Conservation (phyloP, 2,329 filamentous ascomycete species). For the Blumeriella jaapii region DNA sequence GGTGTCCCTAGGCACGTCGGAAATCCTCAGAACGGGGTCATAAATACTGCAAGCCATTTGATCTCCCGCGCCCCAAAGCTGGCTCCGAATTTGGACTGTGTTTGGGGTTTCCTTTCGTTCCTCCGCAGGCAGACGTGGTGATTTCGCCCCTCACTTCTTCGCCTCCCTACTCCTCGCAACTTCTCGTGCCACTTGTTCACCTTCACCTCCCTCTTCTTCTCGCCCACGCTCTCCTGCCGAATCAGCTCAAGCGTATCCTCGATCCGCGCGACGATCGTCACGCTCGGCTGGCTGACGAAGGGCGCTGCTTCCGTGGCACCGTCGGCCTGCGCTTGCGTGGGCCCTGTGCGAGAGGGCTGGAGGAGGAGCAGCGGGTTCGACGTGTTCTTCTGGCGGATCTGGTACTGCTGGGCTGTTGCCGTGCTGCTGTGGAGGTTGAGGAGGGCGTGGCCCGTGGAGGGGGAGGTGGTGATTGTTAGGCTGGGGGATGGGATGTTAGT, state of each 20-base stretch:
- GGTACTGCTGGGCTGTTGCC: conserved; percentile 42
- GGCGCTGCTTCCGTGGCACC: conserved; percentile 16
- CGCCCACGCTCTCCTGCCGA: conserved; percentile 29
- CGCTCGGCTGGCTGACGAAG: conserved; percentile 27
- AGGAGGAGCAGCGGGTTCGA: conserved; percentile 54
- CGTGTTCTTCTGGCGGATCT: conserved; percentile 53
- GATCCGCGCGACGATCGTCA: conserved; percentile 42
- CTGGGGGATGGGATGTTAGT: conserved; percentile 5
- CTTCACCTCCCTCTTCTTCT: conserved; percentile 20
- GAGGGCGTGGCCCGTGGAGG: conserved; percentile 34
- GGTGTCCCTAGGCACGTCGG: no score
- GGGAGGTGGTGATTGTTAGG: conserved; percentile 29
- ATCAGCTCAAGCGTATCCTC: conserved; percentile 53
- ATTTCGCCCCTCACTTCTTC: conserved; percentile 15
- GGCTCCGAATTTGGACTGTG: no score
- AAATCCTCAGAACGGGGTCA: no score
- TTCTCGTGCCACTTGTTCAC: conserved; percentile 48
- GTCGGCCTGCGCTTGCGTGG: conserved; percentile 14
- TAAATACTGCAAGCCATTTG: no score
- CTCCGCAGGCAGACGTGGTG: no score
- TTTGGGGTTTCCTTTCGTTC: no score
- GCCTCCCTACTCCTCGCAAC: conserved; percentile 29
- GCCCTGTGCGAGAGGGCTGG: conserved; percentile 24
- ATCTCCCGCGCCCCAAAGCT: no score
- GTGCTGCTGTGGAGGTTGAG: conserved; percentile 39